Conservation (phyloP, 2,329 filamentous ascomycete genomes). For the Tolypocladium guangdongense region DNA sequence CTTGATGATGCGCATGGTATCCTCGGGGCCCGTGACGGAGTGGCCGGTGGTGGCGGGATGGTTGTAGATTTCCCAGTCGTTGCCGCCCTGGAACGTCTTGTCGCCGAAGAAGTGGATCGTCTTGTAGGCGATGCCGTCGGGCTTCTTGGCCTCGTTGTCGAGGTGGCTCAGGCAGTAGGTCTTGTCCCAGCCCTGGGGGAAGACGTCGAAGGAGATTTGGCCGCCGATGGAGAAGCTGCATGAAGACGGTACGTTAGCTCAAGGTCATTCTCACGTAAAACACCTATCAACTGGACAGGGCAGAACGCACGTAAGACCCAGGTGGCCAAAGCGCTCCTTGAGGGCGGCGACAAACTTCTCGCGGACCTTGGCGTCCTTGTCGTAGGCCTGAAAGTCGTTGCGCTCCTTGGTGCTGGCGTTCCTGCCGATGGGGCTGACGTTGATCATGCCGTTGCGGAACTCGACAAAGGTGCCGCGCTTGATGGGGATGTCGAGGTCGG, state of each 20-base stretch:
- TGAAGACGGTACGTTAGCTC: neutral
- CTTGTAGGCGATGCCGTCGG: slow-evolving; percentile 65
- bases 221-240: slow-evolving; percentile 83
- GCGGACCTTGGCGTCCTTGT: slow-evolving; percentile 66
- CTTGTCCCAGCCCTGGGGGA: slow-evolving; percentile 97
- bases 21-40: slow-evolving; percentile 67
- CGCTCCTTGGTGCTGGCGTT: slow-evolving; percentile 77
- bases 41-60: slow-evolving; percentile 79
- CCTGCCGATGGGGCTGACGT: slow-evolving; percentile 71
- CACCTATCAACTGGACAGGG: neutral
- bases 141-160: slow-evolving; percentile 63
- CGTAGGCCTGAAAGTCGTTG: slow-evolving; percentile 70
- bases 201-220: slow-evolving; percentile 97
- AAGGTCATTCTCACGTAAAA: neutral
- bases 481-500: slow-evolving; percentile 72
- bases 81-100: slow-evolving; percentile 84
- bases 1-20: slow-evolving; percentile 71
- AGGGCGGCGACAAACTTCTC: slow-evolving; percentile 49
- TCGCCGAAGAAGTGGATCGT: slow-evolving; percentile 97
- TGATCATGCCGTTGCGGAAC: slow-evolving; percentile 89
- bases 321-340: slow-evolving; percentile 38
- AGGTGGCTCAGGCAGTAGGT: slow-evolving; percentile 89
- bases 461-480: slow-evolving; percentile 80
- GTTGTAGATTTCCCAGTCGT: slow-evolving; percentile 88
- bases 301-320: slow-evolving; percentile 65